These are phyloP conservation scores for Madurella fahalii DNA, from an alignment of 2,329 filamentous ascomycete species.

Conservation along the genomic window DNA sequence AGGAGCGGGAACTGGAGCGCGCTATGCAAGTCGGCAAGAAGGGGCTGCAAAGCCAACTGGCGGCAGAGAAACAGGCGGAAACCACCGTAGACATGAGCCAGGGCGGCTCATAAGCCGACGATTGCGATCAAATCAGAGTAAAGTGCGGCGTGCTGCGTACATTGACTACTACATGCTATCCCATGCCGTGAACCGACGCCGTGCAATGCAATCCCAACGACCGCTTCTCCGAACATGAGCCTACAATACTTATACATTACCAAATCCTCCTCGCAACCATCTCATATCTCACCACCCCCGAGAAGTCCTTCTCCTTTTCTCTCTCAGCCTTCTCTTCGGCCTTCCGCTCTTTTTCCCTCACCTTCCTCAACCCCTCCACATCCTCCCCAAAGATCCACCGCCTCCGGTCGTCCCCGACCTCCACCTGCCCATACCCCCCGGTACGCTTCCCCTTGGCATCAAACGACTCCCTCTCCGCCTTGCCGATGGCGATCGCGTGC, in stretches of 20 bases:
- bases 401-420: constrained; percentile 83
- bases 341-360: constrained; percentile 61
- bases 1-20: constrained; percentile 62
- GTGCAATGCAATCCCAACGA: background rate
- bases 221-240: no score
- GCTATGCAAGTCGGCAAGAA: constrained; percentile 67
- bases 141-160: background rate
- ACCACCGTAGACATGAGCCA: no score
- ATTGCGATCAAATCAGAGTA: background rate
- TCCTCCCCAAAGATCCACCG: constrained; percentile 86
- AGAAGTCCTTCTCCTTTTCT: constrained; percentile 59
- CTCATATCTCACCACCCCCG: constrained; percentile 73
- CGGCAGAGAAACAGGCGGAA: background rate
- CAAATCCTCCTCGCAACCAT: constrained; percentile 98
- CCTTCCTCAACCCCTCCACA: constrained; percentile 59
- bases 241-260: constrained; percentile 42
- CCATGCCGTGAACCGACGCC: background rate
- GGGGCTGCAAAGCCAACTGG: constrained; percentile 59
- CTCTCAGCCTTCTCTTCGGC: constrained; percentile 55
- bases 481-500: constrained; percentile 42
- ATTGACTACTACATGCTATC: no score
- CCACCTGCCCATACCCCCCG: constrained; percentile 79
- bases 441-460: constrained; percentile 70
- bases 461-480: constrained; percentile 50
- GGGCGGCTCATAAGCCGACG: background rate